These are phyloP conservation scores for Paratinospora sagittata DNA, from an alignment of 164 flowering plant species.

Conservation along the genomic window DNA sequence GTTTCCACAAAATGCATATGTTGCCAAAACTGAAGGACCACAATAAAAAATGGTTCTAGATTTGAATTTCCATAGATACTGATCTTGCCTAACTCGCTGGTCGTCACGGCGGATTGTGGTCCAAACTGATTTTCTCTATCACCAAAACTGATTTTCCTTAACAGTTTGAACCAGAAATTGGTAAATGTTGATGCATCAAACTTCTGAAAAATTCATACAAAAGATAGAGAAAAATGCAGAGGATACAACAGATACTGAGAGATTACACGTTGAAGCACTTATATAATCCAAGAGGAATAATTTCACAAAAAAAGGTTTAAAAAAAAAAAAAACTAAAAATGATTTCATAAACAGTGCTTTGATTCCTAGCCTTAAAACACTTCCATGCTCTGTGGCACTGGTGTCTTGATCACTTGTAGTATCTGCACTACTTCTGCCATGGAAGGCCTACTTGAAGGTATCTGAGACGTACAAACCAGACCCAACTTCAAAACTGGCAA, in stretches of 20 bases:
- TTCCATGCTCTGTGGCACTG: constrained; percentile 55
- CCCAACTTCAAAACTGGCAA: constrained; percentile 85
- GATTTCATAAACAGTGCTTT: too few species aligned
- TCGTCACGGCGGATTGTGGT: too few species aligned
- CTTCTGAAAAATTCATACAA: background rate
- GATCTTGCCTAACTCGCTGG: too few species aligned
- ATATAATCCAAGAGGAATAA: background rate
- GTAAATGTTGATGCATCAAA: background rate
- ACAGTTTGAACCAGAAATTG: background rate
- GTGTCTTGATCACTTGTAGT: constrained; percentile 79
- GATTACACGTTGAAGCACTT: background rate
- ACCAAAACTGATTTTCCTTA: too few species aligned
- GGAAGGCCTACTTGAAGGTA: constrained; percentile 92
- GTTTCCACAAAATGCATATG: too few species aligned
- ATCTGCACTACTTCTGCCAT: constrained; percentile 92
- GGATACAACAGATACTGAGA: background rate
- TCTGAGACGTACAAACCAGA: constrained; percentile 85
- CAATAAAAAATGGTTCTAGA: too few species aligned
- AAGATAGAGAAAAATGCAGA: background rate
- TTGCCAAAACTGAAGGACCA: too few species aligned
- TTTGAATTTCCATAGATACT: too few species aligned
- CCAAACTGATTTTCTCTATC: too few species aligned
- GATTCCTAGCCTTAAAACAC: constrained; percentile 23
- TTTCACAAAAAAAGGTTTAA: background rate
- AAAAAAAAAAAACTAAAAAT: background rate